Evolutionary conservation across 2,329 filamentous ascomycete genomes (phyloP).

Genomic region (Amauroascus niger): DNA sequence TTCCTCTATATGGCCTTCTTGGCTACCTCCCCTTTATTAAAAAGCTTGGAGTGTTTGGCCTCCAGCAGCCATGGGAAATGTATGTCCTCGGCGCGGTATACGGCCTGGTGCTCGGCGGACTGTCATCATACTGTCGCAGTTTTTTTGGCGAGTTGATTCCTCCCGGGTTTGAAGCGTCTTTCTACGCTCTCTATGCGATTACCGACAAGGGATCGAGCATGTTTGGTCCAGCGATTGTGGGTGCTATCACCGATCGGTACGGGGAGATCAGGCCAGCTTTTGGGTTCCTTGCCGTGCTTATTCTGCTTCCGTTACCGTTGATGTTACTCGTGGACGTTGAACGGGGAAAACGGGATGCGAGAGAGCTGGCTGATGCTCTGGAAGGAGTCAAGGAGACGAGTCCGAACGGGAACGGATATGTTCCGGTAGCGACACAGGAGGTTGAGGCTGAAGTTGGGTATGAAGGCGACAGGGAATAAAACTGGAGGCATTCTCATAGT

Average conservation of each 20-base stretch:
- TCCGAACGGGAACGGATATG: conserved; percentile 1
- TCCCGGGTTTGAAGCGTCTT: conserved; percentile 86
- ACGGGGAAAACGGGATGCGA: conserved; percentile 60
- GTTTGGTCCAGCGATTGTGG: conserved; percentile 90
- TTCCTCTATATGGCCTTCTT: conserved; percentile 81
- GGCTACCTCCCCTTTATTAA: conserved; percentile 77
- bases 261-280: conserved; percentile 80
- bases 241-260: conserved; percentile 75
- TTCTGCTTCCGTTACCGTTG: conserved; percentile 72
- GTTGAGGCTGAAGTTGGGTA: not conserved
- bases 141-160: conserved; percentile 91
- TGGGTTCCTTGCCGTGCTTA: conserved; percentile 78
- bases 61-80: conserved; percentile 97
- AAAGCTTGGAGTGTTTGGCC: conserved; percentile 63
- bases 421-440: conserved; percentile 3
- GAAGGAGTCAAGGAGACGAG: conserved; percentile 21
- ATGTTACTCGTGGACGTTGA: conserved; percentile 81
- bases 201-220: conserved; percentile 93
- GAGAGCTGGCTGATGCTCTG: conserved; percentile 50
- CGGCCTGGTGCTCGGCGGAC: conserved; percentile 84
- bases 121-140: conserved; percentile 84
- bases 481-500: not conserved
- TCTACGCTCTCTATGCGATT: conserved; percentile 93
- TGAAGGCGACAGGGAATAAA: not conserved
- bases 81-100: conserved; percentile 85